Evolutionary conservation across 1,284 basidiomycete species (phyloP).

Genomic region (Erythrobasidium hasegawianum): DNA sequence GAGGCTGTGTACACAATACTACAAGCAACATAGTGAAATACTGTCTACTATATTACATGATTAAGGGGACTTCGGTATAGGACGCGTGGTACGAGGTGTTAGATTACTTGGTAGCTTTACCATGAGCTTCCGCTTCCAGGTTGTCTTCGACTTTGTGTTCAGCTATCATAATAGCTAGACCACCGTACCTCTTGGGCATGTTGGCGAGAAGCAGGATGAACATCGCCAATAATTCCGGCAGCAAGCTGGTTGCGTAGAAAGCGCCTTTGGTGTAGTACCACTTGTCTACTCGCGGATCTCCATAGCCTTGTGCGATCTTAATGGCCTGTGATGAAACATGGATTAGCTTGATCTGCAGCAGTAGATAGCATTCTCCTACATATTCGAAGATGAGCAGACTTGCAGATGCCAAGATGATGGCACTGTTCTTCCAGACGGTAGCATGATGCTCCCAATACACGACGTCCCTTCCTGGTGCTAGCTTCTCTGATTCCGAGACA

Average conservation of each 20-base stretch:
- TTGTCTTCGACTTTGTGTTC: no score
- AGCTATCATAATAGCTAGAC: constrained; percentile 6
- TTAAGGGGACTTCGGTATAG: no score
- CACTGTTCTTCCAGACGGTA: constrained; percentile 29
- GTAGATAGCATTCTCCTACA: constrained; percentile 1
- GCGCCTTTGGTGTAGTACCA: constrained; percentile 30
- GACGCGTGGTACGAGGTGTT: no score
- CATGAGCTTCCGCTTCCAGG: no score
- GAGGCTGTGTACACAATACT: no score
- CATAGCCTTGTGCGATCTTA: constrained; percentile 21
- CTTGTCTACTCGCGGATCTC: constrained; percentile 1
- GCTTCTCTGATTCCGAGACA: background rate
- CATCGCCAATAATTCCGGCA: constrained; percentile 22
- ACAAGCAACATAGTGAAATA: no score
- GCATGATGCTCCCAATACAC: constrained; percentile 13
- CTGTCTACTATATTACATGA: no score
- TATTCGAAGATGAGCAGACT: constrained; percentile 28
- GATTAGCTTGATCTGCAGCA: no score
- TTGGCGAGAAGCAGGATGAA: constrained; percentile 18
- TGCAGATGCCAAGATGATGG: constrained; percentile 14
- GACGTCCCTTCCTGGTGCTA: background rate
- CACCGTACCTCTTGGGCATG: constrained; percentile 15
- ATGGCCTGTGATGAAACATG: no score
- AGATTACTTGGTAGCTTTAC: no score
- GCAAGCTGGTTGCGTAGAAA: constrained; percentile 15